These are phyloP conservation scores for Hymenoscyphus occultus DNA, from an alignment of 2,329 filamentous ascomycete genomes.

Conservation along the genomic window DNA sequence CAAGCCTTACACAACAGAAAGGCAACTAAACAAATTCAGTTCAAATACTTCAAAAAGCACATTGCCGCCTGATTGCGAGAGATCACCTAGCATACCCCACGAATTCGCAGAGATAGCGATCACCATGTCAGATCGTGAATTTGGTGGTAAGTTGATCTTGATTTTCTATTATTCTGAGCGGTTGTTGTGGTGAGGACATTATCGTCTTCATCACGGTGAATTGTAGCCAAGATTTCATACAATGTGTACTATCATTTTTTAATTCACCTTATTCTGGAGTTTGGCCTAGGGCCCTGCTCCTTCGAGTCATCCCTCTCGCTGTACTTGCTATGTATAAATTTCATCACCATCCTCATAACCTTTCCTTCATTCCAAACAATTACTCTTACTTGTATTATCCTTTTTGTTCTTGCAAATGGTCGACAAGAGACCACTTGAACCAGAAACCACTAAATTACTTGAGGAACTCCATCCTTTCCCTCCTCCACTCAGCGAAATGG, in stretches of 20 bases:
- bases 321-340: background rate
- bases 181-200: too few relatives aligned
- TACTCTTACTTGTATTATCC: background rate
- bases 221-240: too few relatives aligned
- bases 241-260: too few relatives aligned
- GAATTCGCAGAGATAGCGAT: background rate
- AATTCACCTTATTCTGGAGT: too few relatives aligned
- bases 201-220: too few relatives aligned
- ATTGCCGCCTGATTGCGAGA: too few relatives aligned
- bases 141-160: conserved; percentile 50
- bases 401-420: background rate
- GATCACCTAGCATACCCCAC: background rate
- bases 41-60: background rate
- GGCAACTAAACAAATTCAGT: background rate
- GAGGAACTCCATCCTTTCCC: conserved; percentile 3
- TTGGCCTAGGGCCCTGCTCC: too few relatives aligned
- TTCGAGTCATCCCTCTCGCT: too few relatives aligned
- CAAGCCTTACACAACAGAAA: background rate
- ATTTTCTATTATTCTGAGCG: background rate
- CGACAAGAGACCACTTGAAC: background rate
- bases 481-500: background rate
- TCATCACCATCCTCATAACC: background rate
- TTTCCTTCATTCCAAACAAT: background rate
- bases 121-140: conserved; percentile 64
- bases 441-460: background rate